Evolutionary conservation across 2,329 filamentous ascomycete genomes (phyloP), one percentile per base, ranked within the genome.

Genomic region (Colletotrichum tamarilloi): DNA sequence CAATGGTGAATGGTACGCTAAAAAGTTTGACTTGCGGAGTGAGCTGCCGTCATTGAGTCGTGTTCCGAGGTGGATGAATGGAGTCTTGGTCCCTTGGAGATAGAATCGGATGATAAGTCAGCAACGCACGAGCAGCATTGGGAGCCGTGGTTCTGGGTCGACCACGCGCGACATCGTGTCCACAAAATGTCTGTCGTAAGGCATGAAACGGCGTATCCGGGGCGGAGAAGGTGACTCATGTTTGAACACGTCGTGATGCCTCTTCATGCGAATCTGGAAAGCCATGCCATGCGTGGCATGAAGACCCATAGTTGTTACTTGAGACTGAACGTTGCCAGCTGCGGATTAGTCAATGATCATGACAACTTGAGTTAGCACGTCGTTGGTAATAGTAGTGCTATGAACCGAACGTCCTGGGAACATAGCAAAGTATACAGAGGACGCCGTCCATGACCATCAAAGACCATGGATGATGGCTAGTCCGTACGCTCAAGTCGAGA

Each of bases 201-300:
- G 55, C 62, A 67, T 62, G 53, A 38, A 71, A 62, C 32, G 55
- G 55, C 30, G 62, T 53, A 55, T 42, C 67, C 67, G 53, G 35
- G 32, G 32, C 46, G 56, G 56, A 66, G 55, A 62, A 60, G 32
- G 26, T 49, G 63, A 60, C 30, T 60, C 68, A 63, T 56, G 32
- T 49, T 55, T n/a, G 55, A 35, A 49, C 38, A 49, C 62, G 55
- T 24, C 5, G 19, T 22, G n/a, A 55, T 28, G 30, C 24, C 22
- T 66, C 55, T 26, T 55, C 26, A 67, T 46, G 57, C 49, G n/a
- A 57, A 11, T 53, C 16, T n/a, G 28, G 22, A 2, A 16, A 22
- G 42, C 19, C 42, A 49, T 49, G 42, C 42, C 8, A 49, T 22
- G 42, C 42, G 19, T 8, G 64, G 19, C 24, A 52, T 28, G 32